Conservation (phyloP, 495 filamentous ascomycete species). For the Penicillium samsonianum region DNA sequence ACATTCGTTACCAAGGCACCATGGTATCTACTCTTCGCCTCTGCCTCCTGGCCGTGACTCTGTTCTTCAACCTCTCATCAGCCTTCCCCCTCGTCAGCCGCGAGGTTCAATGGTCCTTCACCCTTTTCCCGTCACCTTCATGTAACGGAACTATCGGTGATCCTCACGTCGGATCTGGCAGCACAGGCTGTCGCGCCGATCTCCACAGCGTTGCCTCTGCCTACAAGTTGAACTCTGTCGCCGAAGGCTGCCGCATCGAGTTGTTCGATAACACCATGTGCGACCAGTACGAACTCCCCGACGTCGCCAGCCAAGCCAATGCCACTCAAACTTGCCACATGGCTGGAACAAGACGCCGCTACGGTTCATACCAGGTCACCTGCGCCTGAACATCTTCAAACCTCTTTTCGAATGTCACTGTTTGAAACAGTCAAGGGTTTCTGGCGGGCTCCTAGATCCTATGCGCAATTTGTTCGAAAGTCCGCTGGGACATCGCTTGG, state of each 20-base stretch:
- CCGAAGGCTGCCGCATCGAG: conserved; percentile 26
- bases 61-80: conserved; percentile 16
- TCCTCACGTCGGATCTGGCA: conserved; percentile 25
- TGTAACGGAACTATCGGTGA: conserved; percentile 22
- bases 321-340: conserved; percentile 17
- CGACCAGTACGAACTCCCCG: conserved; percentile 22
- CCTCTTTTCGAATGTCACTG: background rate
- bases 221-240: conserved; percentile 23
- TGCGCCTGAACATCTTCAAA: conserved; percentile 13
- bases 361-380: conserved; percentile 33
- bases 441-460: background rate
- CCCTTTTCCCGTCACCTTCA: conserved; percentile 21
- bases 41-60: conserved; percentile 9
- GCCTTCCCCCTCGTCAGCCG: conserved; percentile 26
- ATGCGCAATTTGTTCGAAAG: background rate
- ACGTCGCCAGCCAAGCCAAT: conserved; percentile 18
- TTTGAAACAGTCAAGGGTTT: background rate
- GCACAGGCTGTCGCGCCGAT: conserved; percentile 32
- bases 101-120: conserved; percentile 30
- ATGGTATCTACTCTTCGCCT: conserved; percentile 14
- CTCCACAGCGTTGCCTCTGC: conserved; percentile 26
- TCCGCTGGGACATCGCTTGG: background rate
- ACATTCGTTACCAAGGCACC: background rate
- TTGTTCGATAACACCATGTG: conserved; percentile 38
- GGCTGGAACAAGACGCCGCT: conserved; percentile 14